Evolutionary conservation across 352 stramenopile species (phyloP), one percentile per base, ranked within the genome.

Genomic region (Halophytophthora batemanensis): DNA sequence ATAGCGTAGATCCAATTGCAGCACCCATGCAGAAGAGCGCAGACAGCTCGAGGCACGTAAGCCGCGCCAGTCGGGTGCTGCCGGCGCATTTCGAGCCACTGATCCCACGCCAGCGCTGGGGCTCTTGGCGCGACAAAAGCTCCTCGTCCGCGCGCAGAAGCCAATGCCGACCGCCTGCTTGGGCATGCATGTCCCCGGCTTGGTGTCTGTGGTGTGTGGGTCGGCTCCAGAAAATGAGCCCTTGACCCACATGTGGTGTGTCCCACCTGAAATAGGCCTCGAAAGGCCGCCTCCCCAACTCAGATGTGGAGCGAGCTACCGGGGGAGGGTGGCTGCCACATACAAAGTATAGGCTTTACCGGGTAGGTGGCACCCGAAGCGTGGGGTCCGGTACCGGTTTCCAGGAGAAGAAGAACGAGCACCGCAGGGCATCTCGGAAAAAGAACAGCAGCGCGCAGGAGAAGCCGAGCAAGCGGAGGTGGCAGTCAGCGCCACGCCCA

Each of bases 311-410:
- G n/a, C n/a, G n/a, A n/a, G n/a, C n/a, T n/a, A n/a, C n/a, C 11
- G 14, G 23, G 21, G 39, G 50, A 41, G 41, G 23, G 25, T 0
- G 10, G 1, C 19, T 22, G 10, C 8, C 2, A 0, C 47, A 45
- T 81, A 78, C 65, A 78, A 74, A 72, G 6, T 3, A 1, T 21
- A 45, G 62, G 65, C 56, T 0, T 53, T 68, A 51, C 31, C n/a
- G 37, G 43, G 33, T 61, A 69, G 45, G 44, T 59, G 36, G 1
- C 10, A 65, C 65, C 38, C 39, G 21, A 36, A 75, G 48, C 59
- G 56, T 75, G 34, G 56, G 62, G 57, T 38, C 50, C 6, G 8
- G 25, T 31, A 31, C 25, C 25, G 25, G 25, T 23, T 57, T 66
- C 39, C 56, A 65, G 60, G 46, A 70, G 39, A 59, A 71, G 45